Evolutionary conservation across 257 asterid genomes (phyloP).

Genomic region (Galeopsis tetrahit): DNA sequence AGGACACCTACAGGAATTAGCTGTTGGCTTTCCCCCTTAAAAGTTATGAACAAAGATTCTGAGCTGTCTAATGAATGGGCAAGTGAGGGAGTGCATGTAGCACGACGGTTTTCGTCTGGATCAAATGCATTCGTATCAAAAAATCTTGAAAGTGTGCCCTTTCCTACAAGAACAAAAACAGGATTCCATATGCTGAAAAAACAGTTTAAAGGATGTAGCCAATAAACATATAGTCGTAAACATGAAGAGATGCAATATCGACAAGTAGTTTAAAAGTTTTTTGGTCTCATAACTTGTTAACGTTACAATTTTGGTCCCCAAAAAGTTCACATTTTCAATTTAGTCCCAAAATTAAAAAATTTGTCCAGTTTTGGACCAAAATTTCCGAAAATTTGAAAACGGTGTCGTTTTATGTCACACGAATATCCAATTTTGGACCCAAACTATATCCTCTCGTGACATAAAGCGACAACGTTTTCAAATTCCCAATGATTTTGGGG

Average conservation of each 20-base stretch:
- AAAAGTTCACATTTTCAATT: not conserved
- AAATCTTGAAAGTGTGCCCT: constrained; percentile 47
- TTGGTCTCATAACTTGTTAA: not conserved
- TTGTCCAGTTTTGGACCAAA: not conserved
- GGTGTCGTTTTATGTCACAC: not conserved
- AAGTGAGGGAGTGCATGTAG: constrained; percentile 51
- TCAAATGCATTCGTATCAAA: constrained; percentile 38
- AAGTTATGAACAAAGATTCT: constrained; percentile 67
- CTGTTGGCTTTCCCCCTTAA: constrained; percentile 83
- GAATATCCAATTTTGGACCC: not conserved
- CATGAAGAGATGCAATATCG: not conserved
- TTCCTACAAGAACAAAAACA: constrained; percentile 49
- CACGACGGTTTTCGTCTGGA: constrained; percentile 72
- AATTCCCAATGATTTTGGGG: not conserved
- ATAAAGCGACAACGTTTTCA: not conserved
- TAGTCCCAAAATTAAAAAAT: too few relatives aligned
- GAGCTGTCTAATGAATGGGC: constrained; percentile 27
- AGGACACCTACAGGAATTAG: constrained; percentile 68
- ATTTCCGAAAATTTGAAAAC: not conserved
- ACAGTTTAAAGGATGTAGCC: not conserved
- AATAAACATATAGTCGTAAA: not conserved
- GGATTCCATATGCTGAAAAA: not conserved
- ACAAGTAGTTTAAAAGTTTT: not conserved
- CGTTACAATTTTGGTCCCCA: not conserved
- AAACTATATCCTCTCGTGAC: not conserved